phyloP scores from a whole-genome alignment of 75 land plant genomes.

The Ceratopteris richardii region DNA sequence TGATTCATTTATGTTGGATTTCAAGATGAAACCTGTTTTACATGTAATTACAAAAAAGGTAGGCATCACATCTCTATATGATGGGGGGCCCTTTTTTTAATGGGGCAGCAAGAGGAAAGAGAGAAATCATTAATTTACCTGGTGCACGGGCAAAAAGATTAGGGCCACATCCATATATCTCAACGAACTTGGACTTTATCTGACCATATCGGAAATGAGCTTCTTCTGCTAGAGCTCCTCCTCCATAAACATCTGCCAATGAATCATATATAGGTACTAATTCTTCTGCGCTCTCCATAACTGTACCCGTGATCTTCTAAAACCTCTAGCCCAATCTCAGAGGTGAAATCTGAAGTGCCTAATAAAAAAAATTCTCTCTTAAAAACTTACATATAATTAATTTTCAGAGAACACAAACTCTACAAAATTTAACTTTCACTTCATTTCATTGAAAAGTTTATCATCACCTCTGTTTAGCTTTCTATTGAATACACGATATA shows the following conservation, averaged over 20 bases:
- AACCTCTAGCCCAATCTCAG: too few relatives aligned
- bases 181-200: constrained; percentile 49
- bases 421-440: too few relatives aligned
- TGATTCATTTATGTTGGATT: too few relatives aligned
- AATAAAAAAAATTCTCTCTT: too few relatives aligned
- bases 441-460: too few relatives aligned
- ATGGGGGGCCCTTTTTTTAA: background rate
- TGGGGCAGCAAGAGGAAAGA: background rate
- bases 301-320: too few relatives aligned
- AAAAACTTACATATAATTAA: too few relatives aligned
- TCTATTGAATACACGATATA: too few relatives aligned
- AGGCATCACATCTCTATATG: background rate
- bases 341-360: too few relatives aligned
- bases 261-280: constrained; percentile 44
- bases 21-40: background rate
- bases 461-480: too few relatives aligned
- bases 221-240: constrained; percentile 55
- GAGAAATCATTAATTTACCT: constrained; percentile 28
- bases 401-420: too few relatives aligned
- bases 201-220: constrained; percentile 54
- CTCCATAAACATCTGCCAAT: constrained; percentile 68
- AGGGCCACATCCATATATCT: constrained; percentile 61
- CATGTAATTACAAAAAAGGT: background rate
- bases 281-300: too few relatives aligned
- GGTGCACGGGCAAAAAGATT: constrained; percentile 83